phyloP scores from a whole-genome alignment of 805 yeast genomes.

The Kodamaea restingae region DNA sequence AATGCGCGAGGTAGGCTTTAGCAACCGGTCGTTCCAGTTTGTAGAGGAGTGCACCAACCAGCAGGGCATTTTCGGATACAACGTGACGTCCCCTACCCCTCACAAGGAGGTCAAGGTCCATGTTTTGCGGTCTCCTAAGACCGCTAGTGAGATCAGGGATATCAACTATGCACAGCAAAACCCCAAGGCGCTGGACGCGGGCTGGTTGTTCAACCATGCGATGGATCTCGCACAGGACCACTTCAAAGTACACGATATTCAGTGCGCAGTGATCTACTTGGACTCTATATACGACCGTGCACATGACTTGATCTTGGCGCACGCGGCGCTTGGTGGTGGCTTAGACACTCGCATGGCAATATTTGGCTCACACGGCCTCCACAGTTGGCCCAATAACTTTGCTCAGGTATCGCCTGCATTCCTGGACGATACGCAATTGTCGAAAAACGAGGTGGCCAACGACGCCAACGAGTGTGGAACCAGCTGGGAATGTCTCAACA shows the following conservation, averaged over 20 bases:
- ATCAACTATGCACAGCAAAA: constrained; percentile 88
- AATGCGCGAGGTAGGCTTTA: constrained; percentile 74
- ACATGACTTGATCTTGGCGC: constrained; percentile 62
- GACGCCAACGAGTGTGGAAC: constrained; percentile 82
- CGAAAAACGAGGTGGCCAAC: constrained; percentile 76
- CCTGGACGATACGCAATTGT: constrained; percentile 64
- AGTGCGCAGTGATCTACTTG: constrained; percentile 80
- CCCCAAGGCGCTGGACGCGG: constrained; percentile 62
- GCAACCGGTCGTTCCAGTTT: constrained; percentile 72
- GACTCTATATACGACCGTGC: constrained; percentile 80
- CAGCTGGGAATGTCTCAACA: constrained; percentile 83
- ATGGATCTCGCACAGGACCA: constrained; percentile 57
- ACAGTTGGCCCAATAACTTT: constrained; percentile 86
- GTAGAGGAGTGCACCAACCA: constrained; percentile 46
- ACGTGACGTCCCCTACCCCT: constrained; percentile 48
- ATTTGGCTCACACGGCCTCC: constrained; percentile 89
- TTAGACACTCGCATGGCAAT: constrained; percentile 73
- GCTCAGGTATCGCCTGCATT: constrained; percentile 68
- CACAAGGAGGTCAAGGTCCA: constrained; percentile 73
- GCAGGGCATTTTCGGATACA: constrained; percentile 33
- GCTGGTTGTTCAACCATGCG: constrained; percentile 77
- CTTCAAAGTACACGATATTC: constrained; percentile 25
- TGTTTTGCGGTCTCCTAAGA: constrained; percentile 60
- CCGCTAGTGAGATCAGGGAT: constrained; percentile 69
- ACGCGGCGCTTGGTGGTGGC: constrained; percentile 95